Percentiles rank a stretch among this genome's conserved stretches.
These are phyloP conservation scores for Pseudogymnoascus destructans DNA, from an alignment of 2,329 filamentous ascomycete genomes.

Conservation along the genomic window DNA sequence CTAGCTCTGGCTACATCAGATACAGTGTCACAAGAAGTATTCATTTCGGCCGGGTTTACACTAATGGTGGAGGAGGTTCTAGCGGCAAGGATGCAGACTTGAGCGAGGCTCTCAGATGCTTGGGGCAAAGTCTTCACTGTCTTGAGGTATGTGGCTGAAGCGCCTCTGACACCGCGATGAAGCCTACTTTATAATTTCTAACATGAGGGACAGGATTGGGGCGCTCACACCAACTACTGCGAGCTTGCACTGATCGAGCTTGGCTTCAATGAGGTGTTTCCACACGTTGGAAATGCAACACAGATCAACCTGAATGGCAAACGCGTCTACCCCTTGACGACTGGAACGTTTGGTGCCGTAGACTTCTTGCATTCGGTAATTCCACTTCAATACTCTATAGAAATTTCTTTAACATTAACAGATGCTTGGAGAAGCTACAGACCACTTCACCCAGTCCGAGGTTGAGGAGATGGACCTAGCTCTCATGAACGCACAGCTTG, in stretches of 20 bases:
- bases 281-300: slow-evolving; percentile 56
- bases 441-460: slow-evolving; percentile 76
- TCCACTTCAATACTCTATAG: background rate
- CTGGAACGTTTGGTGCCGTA: slow-evolving; percentile 64
- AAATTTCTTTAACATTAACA: background rate
- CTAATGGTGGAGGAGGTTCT: slow-evolving; percentile 42
- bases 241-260: slow-evolving; percentile 65
- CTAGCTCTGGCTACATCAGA: slow-evolving; percentile 72
- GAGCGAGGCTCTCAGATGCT: slow-evolving; percentile 64
- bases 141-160: slow-evolving; percentile 42
- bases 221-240: slow-evolving; percentile 47
- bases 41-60: slow-evolving; percentile 66
- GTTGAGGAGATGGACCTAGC: slow-evolving; percentile 69
- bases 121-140: slow-evolving; percentile 65
- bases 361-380: slow-evolving; percentile 65
- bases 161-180: background rate
- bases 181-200: background rate
- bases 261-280: slow-evolving; percentile 54
- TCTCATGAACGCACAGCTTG: slow-evolving; percentile 52
- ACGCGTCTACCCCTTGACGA: slow-evolving; percentile 61
- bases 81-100: slow-evolving; percentile 62
- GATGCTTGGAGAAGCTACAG: slow-evolving; percentile 54
- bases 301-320: slow-evolving; percentile 54
- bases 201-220: background rate
- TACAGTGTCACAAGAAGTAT: slow-evolving; percentile 63